Evolutionary conservation across 768 basidiomycete species (phyloP), one percentile per base, ranked within the genome.

Genomic region (Xerocomellus dryophilus): DNA sequence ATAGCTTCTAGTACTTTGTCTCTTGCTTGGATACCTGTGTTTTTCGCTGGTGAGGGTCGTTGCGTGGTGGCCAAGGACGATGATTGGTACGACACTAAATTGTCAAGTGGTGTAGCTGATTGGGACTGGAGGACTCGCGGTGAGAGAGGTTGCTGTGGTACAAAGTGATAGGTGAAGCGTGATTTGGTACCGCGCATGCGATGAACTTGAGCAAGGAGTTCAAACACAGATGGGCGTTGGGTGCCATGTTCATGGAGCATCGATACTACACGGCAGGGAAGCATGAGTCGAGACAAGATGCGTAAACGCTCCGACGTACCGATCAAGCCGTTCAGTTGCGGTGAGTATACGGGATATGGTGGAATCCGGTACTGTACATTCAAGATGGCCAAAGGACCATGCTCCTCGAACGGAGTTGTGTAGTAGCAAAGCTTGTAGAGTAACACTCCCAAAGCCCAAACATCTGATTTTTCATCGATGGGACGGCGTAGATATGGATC

Each of bases 361-460:
- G 93, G 93, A 43, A 90, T 89, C 60, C 86, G 87, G 71, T 98
- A 99, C 64, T 95, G 93, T 34, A 95, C 95, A 65, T 98, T 98
- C 58, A 98, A 78, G 58, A 98, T 98, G 3, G 97, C 97, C 47
- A 99, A 75, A 3, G 93, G 90, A 1, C 96, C 96, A 62, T 98
- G 94, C 66, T 98, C 96, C 71, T 99, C 97, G 65, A 99, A 99
- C 0, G 97, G 97, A 1, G 97, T 99, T 0, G 95, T 99, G 71
- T 99, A 99, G 73, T 98, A 99, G 71, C 97, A 98, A 14, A 99
- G 82, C 76, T 98, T 99, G 78, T 98, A 99, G 14, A 99, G 79
- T 55, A 99, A 75, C 15, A 98, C 94, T 21, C 96, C 97, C 21
- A 99, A 79, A 0, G 97, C 97, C 97, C 97, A 99, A 0, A 99